Conservation (phyloP, 108 stramenopile genomes). For the Mediolabrus comicus region DNA sequence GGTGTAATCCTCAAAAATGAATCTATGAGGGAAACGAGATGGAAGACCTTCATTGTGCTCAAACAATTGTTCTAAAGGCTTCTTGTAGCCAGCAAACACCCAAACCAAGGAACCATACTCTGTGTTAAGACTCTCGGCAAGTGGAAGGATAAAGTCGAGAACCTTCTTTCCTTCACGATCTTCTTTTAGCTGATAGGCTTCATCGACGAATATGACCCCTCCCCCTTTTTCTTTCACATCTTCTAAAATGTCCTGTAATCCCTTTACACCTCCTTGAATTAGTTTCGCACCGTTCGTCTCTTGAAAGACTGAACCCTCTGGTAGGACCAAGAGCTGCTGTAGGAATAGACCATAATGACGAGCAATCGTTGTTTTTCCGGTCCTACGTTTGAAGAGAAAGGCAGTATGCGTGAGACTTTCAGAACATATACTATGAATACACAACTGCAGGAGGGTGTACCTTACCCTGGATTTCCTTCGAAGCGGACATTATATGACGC, state of each 20-base stretch:
- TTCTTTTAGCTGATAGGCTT: slow-evolving; percentile 50
- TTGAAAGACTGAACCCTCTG: slow-evolving; percentile 55
- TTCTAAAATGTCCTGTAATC: slow-evolving; percentile 52
- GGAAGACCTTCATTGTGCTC: slow-evolving; percentile 16
- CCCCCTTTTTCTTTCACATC: slow-evolving; percentile 70
- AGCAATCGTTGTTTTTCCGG: slow-evolving; percentile 83
- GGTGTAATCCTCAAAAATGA: slow-evolving; percentile 25
- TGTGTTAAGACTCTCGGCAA: slow-evolving; percentile 7
- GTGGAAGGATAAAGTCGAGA: slow-evolving; percentile 17
- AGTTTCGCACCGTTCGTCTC: slow-evolving; percentile 28
- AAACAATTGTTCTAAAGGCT: slow-evolving; percentile 14
- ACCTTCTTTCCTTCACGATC: slow-evolving; percentile 22
- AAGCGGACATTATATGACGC: slow-evolving; percentile 59
- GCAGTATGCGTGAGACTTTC: not conserved
- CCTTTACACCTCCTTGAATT: slow-evolving; percentile 10
- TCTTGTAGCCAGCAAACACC: slow-evolving; percentile 33
- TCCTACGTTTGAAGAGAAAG: slow-evolving; percentile 23
- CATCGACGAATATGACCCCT: slow-evolving; percentile 73
- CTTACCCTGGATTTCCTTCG: slow-evolving; percentile 63
- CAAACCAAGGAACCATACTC: slow-evolving; percentile 15
- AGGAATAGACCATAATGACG: slow-evolving; percentile 46
- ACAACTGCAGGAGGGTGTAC: no score
- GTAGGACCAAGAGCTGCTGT: slow-evolving; percentile 56
- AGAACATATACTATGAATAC: no score
- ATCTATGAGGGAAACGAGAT: slow-evolving; percentile 15